Evolutionary conservation across 441 rosid genomes (phyloP), one percentile per base, ranked within the genome.

Genomic region (Mallotus repandus): DNA sequence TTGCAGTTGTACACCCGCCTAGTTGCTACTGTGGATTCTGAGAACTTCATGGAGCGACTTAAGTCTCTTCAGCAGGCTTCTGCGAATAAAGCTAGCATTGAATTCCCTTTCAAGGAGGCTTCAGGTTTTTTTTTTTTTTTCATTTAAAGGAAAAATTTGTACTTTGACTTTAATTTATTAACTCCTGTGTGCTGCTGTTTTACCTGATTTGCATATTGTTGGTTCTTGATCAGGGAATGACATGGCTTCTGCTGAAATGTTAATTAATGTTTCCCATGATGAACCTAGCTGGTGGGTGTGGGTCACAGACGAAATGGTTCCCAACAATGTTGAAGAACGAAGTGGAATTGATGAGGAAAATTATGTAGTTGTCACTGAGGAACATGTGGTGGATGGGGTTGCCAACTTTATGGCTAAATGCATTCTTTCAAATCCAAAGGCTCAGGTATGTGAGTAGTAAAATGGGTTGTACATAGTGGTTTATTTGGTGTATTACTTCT

Each of bases 261-360:
- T 91, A 63, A 79, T 94, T 62, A 89, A 92, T 48, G 83, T 88
- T 22, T 87, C 84, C 74, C 80, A 86, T 10, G 88, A 91, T 69
- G 90, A 92, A 62, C 97, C 97, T 22, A 92, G 99, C 76, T 88
- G 97, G 97, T 94, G 99, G 99, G 97, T 94, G 43, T 91, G 97
- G 89, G 96, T 94, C 63, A 85, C 92, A 5, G 96, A 94, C 58
- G 97, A 94, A 53, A 92, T 91, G 99, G 79, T 87, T 54, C 97
- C 91, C 2, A 85, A 83, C 76, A 88, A 86, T 72, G 87, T 81
- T 5, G 99, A 91, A 78, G 99, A 91, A 77, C 53, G 82, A 80
- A 91, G 97, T 68, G 88, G 89, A 9, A 94, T 94, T 13, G 99
- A 94, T 81, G 74, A 89, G 66, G 97, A 94, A 13, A 88, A 79